A percentile compares a stretch with the other conserved stretches of the same genome.
These are phyloP conservation scores for barley (Hordeum vulgare) DNA, from an alignment of 176 grass and related monocot genomes.

Conservation along the genomic window MorexV3_pseudomolecules_assembly NC_058523.1:242403511-242404010, in stretches of 20 bases:
- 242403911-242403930: not conserved
- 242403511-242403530: slow-evolving; percentile 14
- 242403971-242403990: not conserved
- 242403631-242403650: slow-evolving; percentile 99
- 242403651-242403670: slow-evolving; percentile 94
- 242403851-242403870: not conserved
- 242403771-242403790: not conserved
- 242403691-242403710: slow-evolving; percentile 49
- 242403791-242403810: not conserved
- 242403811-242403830: not conserved
- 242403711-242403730: slow-evolving; percentile 99
- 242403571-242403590: slow-evolving; percentile 88
- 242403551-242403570: slow-evolving; percentile 68
- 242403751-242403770: not conserved
- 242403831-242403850: not conserved
- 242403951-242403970: not conserved
- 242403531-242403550: slow-evolving; percentile 82
- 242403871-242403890: not conserved
- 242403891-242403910: slow-evolving; percentile 8
- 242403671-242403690: slow-evolving; percentile 79
- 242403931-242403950: not conserved
- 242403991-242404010: not conserved
- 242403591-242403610: slow-evolving; percentile 86
- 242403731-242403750: slow-evolving; percentile 69
- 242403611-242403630: slow-evolving; percentile 85